Base-by-base conservation (phyloP, 768 basidiomycete genomes). In the Rhizopogon vulgaris region DNA sequence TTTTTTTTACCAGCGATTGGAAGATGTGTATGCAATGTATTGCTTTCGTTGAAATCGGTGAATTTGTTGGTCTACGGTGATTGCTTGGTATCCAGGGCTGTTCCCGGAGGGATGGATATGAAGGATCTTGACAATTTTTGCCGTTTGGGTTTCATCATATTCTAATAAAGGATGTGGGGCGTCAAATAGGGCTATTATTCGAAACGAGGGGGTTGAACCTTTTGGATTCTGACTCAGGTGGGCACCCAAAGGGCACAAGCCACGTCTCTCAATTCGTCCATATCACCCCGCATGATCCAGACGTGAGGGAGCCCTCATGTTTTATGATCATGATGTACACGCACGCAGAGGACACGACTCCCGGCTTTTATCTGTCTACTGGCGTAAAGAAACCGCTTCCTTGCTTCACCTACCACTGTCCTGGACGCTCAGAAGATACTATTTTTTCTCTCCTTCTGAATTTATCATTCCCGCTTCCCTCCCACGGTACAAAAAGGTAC, bases 81-180 rank as follows among this genome's bases (percentile, higher is more conserved):
- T 64, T 58, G 58, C 58, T 58, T 55, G 56, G 57, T 61, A 54
- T 45, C 53, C 45, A 57, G 58, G 57, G 54, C 52, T 17, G 41
- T 48, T 59, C 52, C 56, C 58, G 54, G 50, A 59, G 53, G 53
- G 52, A 50, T 41, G 37, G 43, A 58, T 56, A 55, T 45, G 57
- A 63, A 52, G 54, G 52, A 54, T 58, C 63, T 39, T 57, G 42
- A 53, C 63, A 52, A 48, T 43, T 39, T 55, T 54, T 61, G 43
- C 65, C 45, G 48, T 68, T 59, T 64, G 59, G 45, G 56, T 65
- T 58, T 63, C 61, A 59, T 67, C 54, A 65, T 49, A 40, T 56
- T 56, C 64, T 60, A 70, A 65, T 70, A 62, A 42, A 52, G 53
- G 55, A 56, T 48, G 51, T 53, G 52, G 55, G 60, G 55, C 59